These are phyloP conservation scores for Eurotiales sp. DNA, from an alignment of 2,329 filamentous ascomycete genomes.

Conservation along the genomic window DNA sequence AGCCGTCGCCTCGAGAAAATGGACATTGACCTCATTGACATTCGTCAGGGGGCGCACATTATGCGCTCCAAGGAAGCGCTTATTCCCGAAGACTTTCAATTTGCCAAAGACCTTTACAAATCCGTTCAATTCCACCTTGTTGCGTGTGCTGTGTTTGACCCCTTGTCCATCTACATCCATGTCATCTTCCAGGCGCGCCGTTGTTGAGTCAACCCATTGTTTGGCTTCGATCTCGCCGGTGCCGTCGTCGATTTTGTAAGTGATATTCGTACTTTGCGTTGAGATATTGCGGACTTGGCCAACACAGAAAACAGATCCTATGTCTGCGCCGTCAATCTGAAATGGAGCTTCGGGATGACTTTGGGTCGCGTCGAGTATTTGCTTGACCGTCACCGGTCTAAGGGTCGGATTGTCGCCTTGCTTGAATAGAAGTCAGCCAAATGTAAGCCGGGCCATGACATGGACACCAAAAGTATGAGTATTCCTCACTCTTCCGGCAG, in stretches of 20 bases:
- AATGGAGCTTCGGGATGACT: constrained; percentile 72
- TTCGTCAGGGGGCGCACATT: constrained; percentile 76
- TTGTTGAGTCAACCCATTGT: constrained; percentile 44
- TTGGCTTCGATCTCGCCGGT: constrained; percentile 82
- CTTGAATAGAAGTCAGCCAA: constrained; percentile 42
- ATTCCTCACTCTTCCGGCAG: constrained; percentile 38
- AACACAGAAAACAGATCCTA: constrained; percentile 77
- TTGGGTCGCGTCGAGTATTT: constrained; percentile 78
- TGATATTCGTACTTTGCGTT: constrained; percentile 84
- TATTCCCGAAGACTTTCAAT: constrained; percentile 78
- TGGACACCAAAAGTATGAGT: neutral
- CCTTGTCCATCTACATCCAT: constrained; percentile 46
- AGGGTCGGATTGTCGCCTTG: constrained; percentile 79
- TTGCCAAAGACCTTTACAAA: constrained; percentile 85
- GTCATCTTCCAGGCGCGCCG: constrained; percentile 29
- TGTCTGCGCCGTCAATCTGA: constrained; percentile 71
- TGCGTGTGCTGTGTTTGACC: constrained; percentile 38
- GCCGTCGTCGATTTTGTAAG: constrained; percentile 91
- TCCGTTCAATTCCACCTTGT: constrained; percentile 63
- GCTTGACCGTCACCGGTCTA: constrained; percentile 92
- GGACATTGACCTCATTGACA: constrained; percentile 90
- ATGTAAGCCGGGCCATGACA: neutral
- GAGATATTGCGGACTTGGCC: constrained; percentile 86
- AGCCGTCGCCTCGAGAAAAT: constrained; percentile 83
- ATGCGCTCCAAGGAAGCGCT: constrained; percentile 75